Conservation (phyloP, 2,329 filamentous ascomycete genomes). For the Zymoseptoria tritici region DNA sequence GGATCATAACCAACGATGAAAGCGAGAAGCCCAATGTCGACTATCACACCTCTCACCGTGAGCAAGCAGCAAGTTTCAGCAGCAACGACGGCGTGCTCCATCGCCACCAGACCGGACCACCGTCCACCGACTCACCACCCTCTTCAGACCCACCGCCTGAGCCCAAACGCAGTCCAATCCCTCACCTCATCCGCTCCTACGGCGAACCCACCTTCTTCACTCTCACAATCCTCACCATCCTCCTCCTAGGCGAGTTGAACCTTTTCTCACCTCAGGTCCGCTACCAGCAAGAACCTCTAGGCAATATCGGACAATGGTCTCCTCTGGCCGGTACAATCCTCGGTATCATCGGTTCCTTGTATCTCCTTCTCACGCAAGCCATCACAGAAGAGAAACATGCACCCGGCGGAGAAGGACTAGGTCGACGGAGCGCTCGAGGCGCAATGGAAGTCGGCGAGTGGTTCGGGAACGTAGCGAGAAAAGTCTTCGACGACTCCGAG, state of each 20-base stretch:
- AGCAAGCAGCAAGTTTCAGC: not conserved
- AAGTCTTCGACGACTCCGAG: constrained; percentile 44
- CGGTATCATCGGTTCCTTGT: constrained; percentile 52
- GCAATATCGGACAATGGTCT: constrained; percentile 47
- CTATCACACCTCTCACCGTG: not conserved
- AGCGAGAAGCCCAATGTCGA: not conserved
- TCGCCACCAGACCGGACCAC: not conserved
- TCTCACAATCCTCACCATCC: constrained; percentile 51
- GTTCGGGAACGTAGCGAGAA: constrained; percentile 42
- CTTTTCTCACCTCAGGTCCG: constrained; percentile 51
- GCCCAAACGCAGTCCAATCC: not conserved
- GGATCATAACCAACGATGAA: not conserved
- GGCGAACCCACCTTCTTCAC: constrained; percentile 54
- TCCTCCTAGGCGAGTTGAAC: constrained; percentile 57
- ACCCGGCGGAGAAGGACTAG: constrained; percentile 2
- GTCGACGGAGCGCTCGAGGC: constrained; percentile 36
- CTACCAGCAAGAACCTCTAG: constrained; percentile 56
- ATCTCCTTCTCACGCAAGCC: constrained; percentile 41
- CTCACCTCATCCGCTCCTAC: constrained; percentile 11
- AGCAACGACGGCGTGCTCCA: not conserved
- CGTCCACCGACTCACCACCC: not conserved
- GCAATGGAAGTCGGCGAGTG: constrained; percentile 40
- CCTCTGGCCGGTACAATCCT: constrained; percentile 53
- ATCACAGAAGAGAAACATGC: constrained; percentile 15
- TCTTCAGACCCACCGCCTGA: not conserved